Conservation (phyloP, 2,329 filamentous ascomycete species). For the Pyrenochaeta sp. region DNA sequence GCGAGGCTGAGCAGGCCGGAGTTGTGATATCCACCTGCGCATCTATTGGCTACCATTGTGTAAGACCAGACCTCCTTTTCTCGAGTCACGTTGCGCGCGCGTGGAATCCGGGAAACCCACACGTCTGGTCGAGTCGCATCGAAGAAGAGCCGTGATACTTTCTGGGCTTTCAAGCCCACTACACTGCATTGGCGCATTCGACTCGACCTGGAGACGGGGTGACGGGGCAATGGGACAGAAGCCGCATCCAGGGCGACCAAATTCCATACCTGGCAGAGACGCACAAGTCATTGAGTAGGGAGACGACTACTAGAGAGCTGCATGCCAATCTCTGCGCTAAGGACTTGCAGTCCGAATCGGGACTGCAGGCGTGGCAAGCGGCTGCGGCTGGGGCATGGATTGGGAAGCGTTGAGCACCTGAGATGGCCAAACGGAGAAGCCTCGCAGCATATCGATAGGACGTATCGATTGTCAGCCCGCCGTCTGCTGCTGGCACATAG, state of each 20-base stretch:
- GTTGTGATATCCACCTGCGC: too few relatives aligned
- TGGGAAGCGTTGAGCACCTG: conserved; percentile 13
- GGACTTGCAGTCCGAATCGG: neutral
- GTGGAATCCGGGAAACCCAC: too few relatives aligned
- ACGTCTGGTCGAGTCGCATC: too few relatives aligned
- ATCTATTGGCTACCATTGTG: too few relatives aligned
- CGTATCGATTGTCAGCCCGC: conserved; percentile 11
- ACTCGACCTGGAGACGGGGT: too few relatives aligned
- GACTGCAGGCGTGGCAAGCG: conserved; percentile 1
- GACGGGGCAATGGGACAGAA: conserved; percentile 4
- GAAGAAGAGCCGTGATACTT: too few relatives aligned
- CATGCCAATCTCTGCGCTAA: conserved; percentile 6
- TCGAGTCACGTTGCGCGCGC: too few relatives aligned
- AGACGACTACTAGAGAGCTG: conserved; percentile 1
- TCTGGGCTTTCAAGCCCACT: too few relatives aligned
- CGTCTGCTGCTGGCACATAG: conserved; percentile 3
- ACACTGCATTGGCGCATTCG: too few relatives aligned
- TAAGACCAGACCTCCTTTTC: too few relatives aligned
- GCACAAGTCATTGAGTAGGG: neutral
- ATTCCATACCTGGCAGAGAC: neutral
- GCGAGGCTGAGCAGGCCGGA: too few relatives aligned
- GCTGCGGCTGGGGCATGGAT: conserved; percentile 8
- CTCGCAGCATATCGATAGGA: conserved; percentile 28
- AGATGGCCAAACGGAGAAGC: too few relatives aligned
- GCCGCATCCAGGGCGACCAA: neutral